Conservation (phyloP, 257 asterid species). For the Solanum pennellii region DNA sequence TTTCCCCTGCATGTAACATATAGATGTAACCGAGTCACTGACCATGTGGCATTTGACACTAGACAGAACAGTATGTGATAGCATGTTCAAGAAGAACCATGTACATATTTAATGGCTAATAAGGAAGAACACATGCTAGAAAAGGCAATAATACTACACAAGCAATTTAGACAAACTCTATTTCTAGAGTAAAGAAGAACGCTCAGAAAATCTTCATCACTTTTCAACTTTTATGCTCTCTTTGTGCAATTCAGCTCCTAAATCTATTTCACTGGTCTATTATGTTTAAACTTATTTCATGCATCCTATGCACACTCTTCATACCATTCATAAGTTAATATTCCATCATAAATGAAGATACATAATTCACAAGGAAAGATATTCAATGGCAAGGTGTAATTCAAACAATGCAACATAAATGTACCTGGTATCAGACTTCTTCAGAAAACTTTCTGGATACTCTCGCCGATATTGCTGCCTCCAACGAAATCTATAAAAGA, state of each 20-base stretch:
- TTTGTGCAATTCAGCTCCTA: background rate
- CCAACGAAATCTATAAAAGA: constrained; percentile 71
- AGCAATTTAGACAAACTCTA: background rate
- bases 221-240: background rate
- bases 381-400: background rate
- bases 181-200: background rate
- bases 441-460: constrained; percentile 72
- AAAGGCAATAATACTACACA: background rate
- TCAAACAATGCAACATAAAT: background rate
- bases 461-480: constrained; percentile 70
- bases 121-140: background rate
- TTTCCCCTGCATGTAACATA: constrained; percentile 46
- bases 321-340: background rate
- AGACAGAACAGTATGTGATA: background rate
- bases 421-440: constrained; percentile 76
- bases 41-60: background rate
- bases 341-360: background rate
- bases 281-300: background rate
- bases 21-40: background rate
- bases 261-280: background rate
- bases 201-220: background rate
- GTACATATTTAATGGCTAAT: background rate
- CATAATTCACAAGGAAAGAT: background rate
- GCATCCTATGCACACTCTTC: background rate
- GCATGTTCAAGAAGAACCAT: background rate